Conservation (phyloP, 305 asterid species). For the Fraxinus dipetala region DNA sequence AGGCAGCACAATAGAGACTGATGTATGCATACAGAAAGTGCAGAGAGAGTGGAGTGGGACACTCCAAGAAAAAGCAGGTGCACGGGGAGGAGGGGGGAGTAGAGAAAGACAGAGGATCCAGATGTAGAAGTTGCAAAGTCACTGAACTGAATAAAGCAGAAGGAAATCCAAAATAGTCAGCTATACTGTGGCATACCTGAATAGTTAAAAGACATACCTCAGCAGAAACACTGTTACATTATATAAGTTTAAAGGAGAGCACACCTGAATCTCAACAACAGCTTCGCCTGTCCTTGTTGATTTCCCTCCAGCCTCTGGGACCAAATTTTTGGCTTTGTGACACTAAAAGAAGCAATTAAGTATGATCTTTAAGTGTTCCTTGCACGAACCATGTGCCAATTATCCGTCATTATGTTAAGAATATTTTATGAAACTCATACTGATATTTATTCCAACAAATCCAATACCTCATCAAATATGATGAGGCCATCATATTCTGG, state of each 20-base stretch:
- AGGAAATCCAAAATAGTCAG: not conserved
- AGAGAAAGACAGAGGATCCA: not conserved
- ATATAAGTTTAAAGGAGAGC: conserved; percentile 14
- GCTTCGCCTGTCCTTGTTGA: conserved; percentile 99
- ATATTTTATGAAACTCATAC: conserved; percentile 22
- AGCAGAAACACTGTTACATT: not conserved
- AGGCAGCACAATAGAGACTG: not conserved
- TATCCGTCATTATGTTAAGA: conserved; percentile 12
- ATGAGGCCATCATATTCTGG: conserved; percentile 74
- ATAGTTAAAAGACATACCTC: not conserved
- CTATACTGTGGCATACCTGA: not conserved
- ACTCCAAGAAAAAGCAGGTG: not conserved
- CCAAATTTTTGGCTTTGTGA: conserved; percentile 97
- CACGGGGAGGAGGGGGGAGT: not conserved
- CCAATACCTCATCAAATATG: conserved; percentile 86
- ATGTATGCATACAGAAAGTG: not conserved
- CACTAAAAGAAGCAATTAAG: conserved; percentile 54
- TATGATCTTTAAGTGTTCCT: conserved; percentile 18
- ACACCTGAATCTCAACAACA: conserved; percentile 96
- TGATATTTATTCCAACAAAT: conserved; percentile 6
- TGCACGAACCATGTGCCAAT: conserved; percentile 22
- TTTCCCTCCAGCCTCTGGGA: conserved; percentile 95
- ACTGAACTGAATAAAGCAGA: not conserved
- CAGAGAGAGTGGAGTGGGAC: not conserved
- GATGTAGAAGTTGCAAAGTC: not conserved